phyloP scores from a whole-genome alignment of 768 basidiomycete genomes.

The Dictyophora rubrovolvata region DNA sequence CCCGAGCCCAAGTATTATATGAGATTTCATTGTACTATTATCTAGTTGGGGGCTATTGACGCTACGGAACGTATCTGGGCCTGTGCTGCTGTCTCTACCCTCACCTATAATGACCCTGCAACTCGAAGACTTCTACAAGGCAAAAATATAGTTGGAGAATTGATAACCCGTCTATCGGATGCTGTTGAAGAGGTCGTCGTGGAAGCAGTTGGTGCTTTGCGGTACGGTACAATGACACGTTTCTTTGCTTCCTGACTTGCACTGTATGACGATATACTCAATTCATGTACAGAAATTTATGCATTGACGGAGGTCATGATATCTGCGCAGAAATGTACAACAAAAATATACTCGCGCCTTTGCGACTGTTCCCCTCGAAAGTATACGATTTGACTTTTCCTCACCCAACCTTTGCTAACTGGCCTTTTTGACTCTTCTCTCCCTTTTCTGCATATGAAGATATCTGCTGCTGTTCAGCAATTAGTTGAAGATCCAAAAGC shows the following conservation, averaged over 20 bases:
- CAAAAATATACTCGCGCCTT: constrained; percentile 77
- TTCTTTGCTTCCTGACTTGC: neutral
- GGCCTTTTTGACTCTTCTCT: neutral
- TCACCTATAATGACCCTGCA: constrained; percentile 92
- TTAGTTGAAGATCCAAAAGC: constrained; percentile 50
- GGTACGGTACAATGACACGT: constrained; percentile 37
- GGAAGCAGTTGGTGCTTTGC: constrained; percentile 79
- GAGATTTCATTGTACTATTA: neutral
- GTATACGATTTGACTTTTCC: constrained; percentile 27
- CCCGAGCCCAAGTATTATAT: neutral
- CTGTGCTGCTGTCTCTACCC: constrained; percentile 89
- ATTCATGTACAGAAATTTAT: constrained; percentile 57
- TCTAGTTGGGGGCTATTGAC: constrained; percentile 68
- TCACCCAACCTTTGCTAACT: neutral
- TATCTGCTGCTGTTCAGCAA: constrained; percentile 61
- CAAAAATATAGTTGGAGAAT: constrained; percentile 77
- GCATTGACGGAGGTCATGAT: constrained; percentile 91
- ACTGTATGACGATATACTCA: neutral
- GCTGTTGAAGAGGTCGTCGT: constrained; percentile 83
- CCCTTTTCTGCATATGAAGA: constrained; percentile 32
- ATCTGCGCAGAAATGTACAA: constrained; percentile 97
- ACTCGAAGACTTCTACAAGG: constrained; percentile 84
- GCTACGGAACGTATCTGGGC: constrained; percentile 86
- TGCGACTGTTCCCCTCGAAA: constrained; percentile 70
- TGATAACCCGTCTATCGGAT: constrained; percentile 84